Percentiles rank a stretch among this genome's conserved stretches.
These are phyloP conservation scores for Chlorophyllum brunneum DNA, from an alignment of 768 basidiomycete species.

Conservation along the genomic window DNA sequence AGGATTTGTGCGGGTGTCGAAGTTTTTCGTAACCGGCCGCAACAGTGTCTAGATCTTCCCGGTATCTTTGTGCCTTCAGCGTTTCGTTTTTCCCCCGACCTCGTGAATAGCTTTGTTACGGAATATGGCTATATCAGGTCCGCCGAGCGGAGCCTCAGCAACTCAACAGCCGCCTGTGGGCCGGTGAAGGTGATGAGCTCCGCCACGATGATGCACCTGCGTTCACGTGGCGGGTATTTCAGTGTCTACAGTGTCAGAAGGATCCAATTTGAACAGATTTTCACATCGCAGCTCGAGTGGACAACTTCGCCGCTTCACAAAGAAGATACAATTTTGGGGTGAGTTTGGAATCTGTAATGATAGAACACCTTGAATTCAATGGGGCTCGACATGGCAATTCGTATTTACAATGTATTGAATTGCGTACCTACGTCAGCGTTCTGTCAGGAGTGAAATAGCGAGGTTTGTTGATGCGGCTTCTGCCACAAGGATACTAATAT, in stretches of 20 bases:
- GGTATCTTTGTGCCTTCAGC: too few relatives aligned
- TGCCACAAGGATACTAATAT: neutral
- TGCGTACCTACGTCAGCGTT: constrained; percentile 1
- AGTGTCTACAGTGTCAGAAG: neutral
- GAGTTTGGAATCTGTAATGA: neutral
- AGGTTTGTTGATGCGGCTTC: neutral
- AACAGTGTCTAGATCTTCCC: too few relatives aligned
- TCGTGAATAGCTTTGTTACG: neutral
- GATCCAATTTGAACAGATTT: neutral
- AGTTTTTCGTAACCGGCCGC: too few relatives aligned
- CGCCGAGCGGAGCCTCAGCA: neutral
- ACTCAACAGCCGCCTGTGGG: neutral
- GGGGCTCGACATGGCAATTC: neutral
- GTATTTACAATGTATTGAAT: too few relatives aligned
- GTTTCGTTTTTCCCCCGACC: neutral
- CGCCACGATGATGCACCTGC: neutral
- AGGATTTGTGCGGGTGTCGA: neutral
- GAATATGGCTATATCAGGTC: neutral
- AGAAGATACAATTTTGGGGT: neutral
- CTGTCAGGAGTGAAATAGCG: neutral
- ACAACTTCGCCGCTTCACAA: neutral
- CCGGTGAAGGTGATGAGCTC: constrained; percentile 2
- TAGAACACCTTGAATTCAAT: neutral
- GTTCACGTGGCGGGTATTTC: neutral
- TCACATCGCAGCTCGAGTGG: neutral